Conservation (phyloP, 768 basidiomycete species). For the Auriscalpium microsporum region DNA sequence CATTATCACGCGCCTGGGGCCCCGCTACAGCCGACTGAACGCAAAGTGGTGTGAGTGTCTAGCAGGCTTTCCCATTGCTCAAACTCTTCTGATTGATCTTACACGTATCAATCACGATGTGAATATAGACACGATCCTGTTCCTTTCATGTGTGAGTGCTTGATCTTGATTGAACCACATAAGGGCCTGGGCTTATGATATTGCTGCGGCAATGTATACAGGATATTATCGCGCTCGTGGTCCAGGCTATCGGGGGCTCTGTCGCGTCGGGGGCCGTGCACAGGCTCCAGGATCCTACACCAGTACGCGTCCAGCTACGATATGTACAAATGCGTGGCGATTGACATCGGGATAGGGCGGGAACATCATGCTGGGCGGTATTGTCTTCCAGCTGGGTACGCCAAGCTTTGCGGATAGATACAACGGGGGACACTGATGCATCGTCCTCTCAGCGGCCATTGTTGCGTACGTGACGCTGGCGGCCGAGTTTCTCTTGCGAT, state of each 20-base stretch:
- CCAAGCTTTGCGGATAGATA: background rate
- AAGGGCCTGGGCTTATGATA: background rate
- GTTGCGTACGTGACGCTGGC: background rate
- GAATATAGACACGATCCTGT: background rate
- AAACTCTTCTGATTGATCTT: background rate
- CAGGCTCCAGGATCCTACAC: background rate
- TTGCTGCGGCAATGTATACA: background rate
- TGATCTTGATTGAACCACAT: too few relatives aligned
- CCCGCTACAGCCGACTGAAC: slow-evolving; percentile 16
- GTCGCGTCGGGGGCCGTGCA: slow-evolving; percentile 15
- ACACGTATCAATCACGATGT: too few relatives aligned
- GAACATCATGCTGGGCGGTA: slow-evolving; percentile 10
- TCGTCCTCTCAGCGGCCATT: background rate
- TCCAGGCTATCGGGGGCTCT: slow-evolving; percentile 23
- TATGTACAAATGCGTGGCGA: background rate
- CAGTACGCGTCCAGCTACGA: background rate
- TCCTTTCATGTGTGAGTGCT: background rate
- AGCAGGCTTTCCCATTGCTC: background rate
- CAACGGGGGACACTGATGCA: background rate
- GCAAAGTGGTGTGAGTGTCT: slow-evolving; percentile 3
- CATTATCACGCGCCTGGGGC: slow-evolving; percentile 12
- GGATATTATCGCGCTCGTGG: slow-evolving; percentile 16
- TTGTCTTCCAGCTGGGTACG: slow-evolving; percentile 8
- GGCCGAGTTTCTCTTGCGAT: slow-evolving; percentile 3
- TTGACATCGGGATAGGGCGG: slow-evolving; percentile 1